Evolutionary conservation across 305 asterid genomes (phyloP), one percentile per base, ranked within the genome.

Genomic region (Ajuga reptans): DNA sequence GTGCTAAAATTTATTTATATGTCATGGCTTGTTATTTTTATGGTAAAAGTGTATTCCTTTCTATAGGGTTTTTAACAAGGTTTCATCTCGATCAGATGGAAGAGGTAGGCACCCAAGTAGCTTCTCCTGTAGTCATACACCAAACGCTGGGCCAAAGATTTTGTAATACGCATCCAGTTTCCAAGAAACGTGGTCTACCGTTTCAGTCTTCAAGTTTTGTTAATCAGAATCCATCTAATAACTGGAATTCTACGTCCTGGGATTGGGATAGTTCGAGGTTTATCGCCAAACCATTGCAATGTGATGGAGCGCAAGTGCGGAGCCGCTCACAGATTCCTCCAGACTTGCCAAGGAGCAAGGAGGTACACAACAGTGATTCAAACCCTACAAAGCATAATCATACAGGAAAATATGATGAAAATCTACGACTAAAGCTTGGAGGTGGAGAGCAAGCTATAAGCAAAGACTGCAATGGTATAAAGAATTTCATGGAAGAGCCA

Each of bases 201-300:
- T 85, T 83, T 60, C 69, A 75, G 12, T 53, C 84, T 3, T 58
- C 85, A 4, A 73, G 55, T 76, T 75, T 74, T 72, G 69, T 16
- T 11, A 72, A 37, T 15, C 87, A 79, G 56, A 77, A 70, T 16
- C 73, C 84, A 61, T 46, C 85, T 7, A 81, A 71, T 57, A 73
- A 70, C 74, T 91, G 97, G 97, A 81, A 86, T 51, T 85, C 93
- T 0, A 82, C 72, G 61, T 79, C 81, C 9, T 91, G 97, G 97
- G 83, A 84, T 10, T 91, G 97, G 97, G 97, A 89, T 42, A 82
- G 91, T 60, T 9, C 82, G 11, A 83, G 90, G 60, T 89, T 87
- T 47, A 68, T 89, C 18, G 97, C 97, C n/a, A 87, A 72, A 74
- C 89, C 87, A 17, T 14, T 69, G 73, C 80, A 79, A 59, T 46